Base-by-base conservation (phyloP, 495 filamentous ascomycete species). In the Sabuloglossum arenarium region DNA sequence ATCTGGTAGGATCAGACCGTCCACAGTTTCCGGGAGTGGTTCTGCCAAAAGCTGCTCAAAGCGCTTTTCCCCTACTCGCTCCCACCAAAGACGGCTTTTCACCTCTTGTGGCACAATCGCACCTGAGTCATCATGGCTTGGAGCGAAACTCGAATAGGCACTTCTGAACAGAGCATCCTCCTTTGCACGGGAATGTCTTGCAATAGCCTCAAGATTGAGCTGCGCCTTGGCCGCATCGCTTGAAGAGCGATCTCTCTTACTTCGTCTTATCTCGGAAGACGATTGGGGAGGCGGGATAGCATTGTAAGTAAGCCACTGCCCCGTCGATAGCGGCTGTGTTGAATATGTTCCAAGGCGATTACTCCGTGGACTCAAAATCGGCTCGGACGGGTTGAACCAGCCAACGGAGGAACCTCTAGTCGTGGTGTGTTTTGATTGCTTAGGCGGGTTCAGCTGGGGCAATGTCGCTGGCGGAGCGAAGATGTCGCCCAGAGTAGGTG, bases 111-210 rank as follows among this genome's bases (percentile, higher is more conserved):
- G 78, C 9, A 88, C 68, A 55, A 93, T 73, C 1, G 89, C 79
- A 4, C 73, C 77, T 3, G 84, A 77, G 64, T 91, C 85, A 62
- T 96, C 89, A 56, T 79, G 80, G 53, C 76, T 79, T 5, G 89
- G 89, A 11, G 87, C 87, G 69, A 94, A 94, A 58, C 83, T 85
- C 0, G 87, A 93, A 65, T 88, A 94, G 6, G 82, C 86, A 52
- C 85, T 80, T 43, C 86, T 76, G 59, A 93, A 85, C 27, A 88
- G 69, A 3, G 85, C 77, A 29, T 87, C 83, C 62, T 84, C 73
- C 65, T 82, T 81, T 23, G 76, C 74, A 29, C 47, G 47, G 16
- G 47, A 51, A 19, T 51, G 47, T 30, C 28, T 28, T 51, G 47
- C 47, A 16, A 51, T 14, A 29, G 47, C 47, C 16, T 51, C 47